Evolutionary conservation across 352 stramenopile genomes (phyloP), one percentile per base, ranked within the genome.

Genomic region (Globisporangium cylindrosporum): DNA sequence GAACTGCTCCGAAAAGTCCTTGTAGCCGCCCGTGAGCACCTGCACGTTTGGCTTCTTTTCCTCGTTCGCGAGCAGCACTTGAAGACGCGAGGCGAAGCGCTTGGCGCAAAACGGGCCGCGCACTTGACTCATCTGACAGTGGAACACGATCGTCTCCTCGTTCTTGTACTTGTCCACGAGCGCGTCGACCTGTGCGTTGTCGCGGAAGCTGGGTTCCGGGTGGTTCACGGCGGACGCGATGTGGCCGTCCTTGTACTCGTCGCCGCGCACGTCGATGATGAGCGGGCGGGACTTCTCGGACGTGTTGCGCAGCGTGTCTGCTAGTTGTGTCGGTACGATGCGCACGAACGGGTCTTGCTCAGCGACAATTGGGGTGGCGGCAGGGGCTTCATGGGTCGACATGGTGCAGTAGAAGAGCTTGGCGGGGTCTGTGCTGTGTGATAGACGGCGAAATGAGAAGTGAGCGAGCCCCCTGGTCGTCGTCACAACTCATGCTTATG

Each of bases 101-200:
- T 86, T 83, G 51, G 87, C 87, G 65, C 87, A 95, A n/a, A 80
- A 82, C 24, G 87, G 87, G 3, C 84, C 87, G 38, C 87, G 87
- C 55, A 95, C 77, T 69, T 95, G 87, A 43, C 85, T 95, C 81
- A 92, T 78, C 82, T 92, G 92, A 76, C 88, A 95, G 74, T 95
- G 88, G 68, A 95, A 94, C 24, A 95, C 80, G 71, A 95, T 77
- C 59, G 76, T 68, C 34, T 84, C 72, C 53, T 86, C 73, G 59
- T 81, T 64, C 64, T 88, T 81, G 72, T 85, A 91, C 43, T 80
- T 78, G 24, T 76, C 54, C 48, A 95, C 82, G 29, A 95, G 72
- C 41, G 78, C 80, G 62, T 95, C 86, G 41, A 95, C 84, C 9
- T 85, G 69, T 49, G 82, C 77, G 70, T 95, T 82, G 66, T 95